A percentile compares a stretch with the other conserved stretches of the same genome.
These are phyloP conservation scores for Phytophthora sp. DNA, from an alignment of 352 stramenopile species.

Conservation along the genomic window DNA sequence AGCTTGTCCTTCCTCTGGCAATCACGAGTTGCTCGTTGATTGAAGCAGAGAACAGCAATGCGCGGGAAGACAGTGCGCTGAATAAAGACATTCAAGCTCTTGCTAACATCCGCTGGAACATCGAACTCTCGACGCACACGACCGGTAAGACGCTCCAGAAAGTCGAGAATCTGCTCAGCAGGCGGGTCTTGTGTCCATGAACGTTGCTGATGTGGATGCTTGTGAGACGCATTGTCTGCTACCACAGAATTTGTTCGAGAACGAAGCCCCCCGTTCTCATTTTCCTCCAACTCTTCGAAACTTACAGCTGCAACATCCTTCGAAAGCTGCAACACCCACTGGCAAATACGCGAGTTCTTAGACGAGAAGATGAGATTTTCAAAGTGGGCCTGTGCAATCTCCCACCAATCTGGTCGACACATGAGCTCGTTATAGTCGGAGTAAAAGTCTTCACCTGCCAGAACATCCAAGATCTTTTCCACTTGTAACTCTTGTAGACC, in stretches of 20 bases:
- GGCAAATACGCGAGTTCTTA: constrained; percentile 68
- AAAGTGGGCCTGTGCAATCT: constrained; percentile 85
- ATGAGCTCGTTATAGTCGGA: constrained; percentile 85
- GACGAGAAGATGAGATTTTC: constrained; percentile 85
- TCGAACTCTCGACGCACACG: constrained; percentile 80
- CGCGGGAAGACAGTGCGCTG: constrained; percentile 79
- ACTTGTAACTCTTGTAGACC: constrained; percentile 74
- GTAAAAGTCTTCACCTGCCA: constrained; percentile 85
- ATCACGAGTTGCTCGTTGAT: constrained; percentile 66
- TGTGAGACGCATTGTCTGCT: constrained; percentile 10
- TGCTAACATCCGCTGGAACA: constrained; percentile 74
- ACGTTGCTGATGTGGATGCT: constrained; percentile 23
- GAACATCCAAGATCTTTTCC: constrained; percentile 75
- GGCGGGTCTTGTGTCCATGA: constrained; percentile 72
- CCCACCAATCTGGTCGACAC: constrained; percentile 81
- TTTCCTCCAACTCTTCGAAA: constrained; percentile 64
- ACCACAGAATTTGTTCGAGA: constrained; percentile 19
- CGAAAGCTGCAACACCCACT: constrained; percentile 72
- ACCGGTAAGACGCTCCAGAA: constrained; percentile 68
- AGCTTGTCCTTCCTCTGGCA: constrained; percentile 86
- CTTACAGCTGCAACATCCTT: constrained; percentile 66
- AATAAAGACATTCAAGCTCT: constrained; percentile 79
- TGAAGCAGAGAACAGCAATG: constrained; percentile 79
- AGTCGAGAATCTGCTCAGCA: constrained; percentile 80
- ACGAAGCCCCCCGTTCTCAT: constrained; percentile 20